phyloP scores from a whole-genome alignment of 106 monocot genomes.

The Triglochin maritima region DNA sequence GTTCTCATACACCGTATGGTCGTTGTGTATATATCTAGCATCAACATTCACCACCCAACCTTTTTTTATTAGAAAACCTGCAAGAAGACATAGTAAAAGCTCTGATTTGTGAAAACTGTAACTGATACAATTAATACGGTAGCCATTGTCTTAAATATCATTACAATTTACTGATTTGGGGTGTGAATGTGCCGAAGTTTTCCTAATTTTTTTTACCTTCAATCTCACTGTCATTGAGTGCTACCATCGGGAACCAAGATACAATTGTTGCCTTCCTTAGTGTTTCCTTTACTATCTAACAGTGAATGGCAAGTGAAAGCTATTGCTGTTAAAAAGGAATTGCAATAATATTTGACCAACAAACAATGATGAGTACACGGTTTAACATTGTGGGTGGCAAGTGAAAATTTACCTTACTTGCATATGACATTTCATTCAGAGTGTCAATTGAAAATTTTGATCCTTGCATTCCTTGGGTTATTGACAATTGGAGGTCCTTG shows the following conservation, averaged over 20 bases:
- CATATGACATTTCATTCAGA: slow-evolving; percentile 57
- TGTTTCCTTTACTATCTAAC: slow-evolving; percentile 62
- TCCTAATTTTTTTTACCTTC: slow-evolving; percentile 31
- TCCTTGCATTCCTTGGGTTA: slow-evolving; percentile 4
- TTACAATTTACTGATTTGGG: not conserved
- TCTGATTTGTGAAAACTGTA: not conserved
- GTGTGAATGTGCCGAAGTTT: not conserved
- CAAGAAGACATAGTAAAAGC: not conserved
- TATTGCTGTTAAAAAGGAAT: not conserved
- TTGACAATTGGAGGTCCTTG: slow-evolving; percentile 28
- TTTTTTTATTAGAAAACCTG: slow-evolving; percentile 61
- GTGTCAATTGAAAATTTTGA: slow-evolving; percentile 22
- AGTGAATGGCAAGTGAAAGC: not conserved
- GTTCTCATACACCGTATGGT: slow-evolving; percentile 34
- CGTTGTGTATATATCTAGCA: slow-evolving; percentile 55
- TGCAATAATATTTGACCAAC: not conserved
- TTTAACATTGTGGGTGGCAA: not conserved
- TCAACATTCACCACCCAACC: slow-evolving; percentile 78
- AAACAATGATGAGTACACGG: not conserved
- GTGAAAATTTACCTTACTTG: slow-evolving; percentile 34
- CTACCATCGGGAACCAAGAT: slow-evolving; percentile 74
- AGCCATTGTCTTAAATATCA: not conserved
- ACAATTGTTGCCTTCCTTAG: slow-evolving; percentile 77
- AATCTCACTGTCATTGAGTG: slow-evolving; percentile 55
- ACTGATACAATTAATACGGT: too few relatives aligned